Evolutionary conservation across 495 filamentous ascomycete species (phyloP), one percentile per base, ranked within the genome.

Genomic region (Darksidea phi): DNA sequence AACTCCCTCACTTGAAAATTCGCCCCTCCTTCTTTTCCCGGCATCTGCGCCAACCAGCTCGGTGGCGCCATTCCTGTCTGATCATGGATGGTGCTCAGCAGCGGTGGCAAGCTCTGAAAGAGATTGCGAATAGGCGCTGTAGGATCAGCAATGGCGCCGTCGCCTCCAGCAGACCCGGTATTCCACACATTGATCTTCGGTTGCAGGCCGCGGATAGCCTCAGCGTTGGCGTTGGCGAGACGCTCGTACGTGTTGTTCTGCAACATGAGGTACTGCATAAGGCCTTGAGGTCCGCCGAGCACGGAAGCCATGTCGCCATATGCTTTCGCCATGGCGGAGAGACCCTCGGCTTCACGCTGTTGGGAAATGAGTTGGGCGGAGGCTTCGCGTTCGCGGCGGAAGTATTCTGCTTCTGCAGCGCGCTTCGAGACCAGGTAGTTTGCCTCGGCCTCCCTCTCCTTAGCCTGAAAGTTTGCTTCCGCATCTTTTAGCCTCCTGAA

Each of bases 171-270:
- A 32, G 32, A 70, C 20, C 86, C 88, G 32, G 89, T 92, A 72
- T 91, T 92, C 89, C 89, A 94, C 10, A 90, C 81, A 48, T 83
- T 90, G 74, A 94, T 94, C 84, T 92, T 94, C 54, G 89, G 89
- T 67, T 89, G 82, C 64, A 94, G 75, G 48, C 89, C 89, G 45
- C 84, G 77, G 72, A 94, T 81, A 21, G 88, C 89, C 38, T 76
- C 65, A 21, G 86, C 89, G 65, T 88, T 88, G 43, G 84, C 84
- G 63, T 84, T 82, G 54, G 86, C 86, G 45, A 88, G 79, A 63
- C 83, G 75, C 49, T 82, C 76, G 63, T 86, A 87, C 1, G 82
- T 82, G 64, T 80, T 81, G 70, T 85, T 83, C 74, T 88, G 81
- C 69, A 88, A 84, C 86, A 88, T 91, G 74, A 89, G 78, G 78